These are phyloP conservation scores for Fusarium clavum DNA, from an alignment of 2,329 filamentous ascomycete species.

Conservation along the genomic window DNA sequence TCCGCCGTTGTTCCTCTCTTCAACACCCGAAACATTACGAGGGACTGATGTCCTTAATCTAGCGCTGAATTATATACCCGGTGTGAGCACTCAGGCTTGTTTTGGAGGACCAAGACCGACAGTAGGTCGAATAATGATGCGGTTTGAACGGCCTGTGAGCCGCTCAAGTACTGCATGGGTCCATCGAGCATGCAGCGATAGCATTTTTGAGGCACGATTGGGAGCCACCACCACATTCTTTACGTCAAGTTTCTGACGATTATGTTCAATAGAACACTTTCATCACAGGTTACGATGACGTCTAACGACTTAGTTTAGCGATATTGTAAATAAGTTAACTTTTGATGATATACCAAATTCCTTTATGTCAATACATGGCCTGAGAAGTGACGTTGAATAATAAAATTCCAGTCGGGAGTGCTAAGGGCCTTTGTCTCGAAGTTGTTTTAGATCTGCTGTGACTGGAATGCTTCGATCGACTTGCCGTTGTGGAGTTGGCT, in stretches of 20 bases:
- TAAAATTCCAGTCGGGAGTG: conserved; percentile 21
- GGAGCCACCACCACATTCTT: conserved; percentile 28
- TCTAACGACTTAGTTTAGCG: conserved; percentile 38
- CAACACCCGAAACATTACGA: conserved; percentile 31
- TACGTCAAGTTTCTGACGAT: conserved; percentile 34
- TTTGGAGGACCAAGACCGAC: conserved; percentile 31
- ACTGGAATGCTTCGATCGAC: conserved; percentile 12
- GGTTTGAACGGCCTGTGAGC: not conserved
- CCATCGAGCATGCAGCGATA: not conserved
- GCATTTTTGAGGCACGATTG: conserved; percentile 7
- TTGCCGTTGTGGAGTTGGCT: conserved; percentile 22
- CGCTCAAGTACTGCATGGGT: conserved; percentile 5
- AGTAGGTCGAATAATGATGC: conserved; percentile 35
- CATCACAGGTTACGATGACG: conserved; percentile 24
- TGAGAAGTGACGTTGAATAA: conserved; percentile 7
- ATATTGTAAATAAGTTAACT: conserved; percentile 26
- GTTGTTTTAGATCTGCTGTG: conserved; percentile 10
- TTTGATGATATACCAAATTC: conserved; percentile 13
- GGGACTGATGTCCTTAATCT: conserved; percentile 33
- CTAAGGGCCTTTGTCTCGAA: not conserved
- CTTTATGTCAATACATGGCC: not conserved
- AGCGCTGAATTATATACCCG: conserved; percentile 46
- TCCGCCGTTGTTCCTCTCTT: conserved; percentile 4
- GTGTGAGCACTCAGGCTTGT: conserved; percentile 35
- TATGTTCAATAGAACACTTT: conserved; percentile 38